Evolutionary conservation across 495 filamentous ascomycete species (phyloP).

Genomic region (Podospora pseudocomata): DNA sequence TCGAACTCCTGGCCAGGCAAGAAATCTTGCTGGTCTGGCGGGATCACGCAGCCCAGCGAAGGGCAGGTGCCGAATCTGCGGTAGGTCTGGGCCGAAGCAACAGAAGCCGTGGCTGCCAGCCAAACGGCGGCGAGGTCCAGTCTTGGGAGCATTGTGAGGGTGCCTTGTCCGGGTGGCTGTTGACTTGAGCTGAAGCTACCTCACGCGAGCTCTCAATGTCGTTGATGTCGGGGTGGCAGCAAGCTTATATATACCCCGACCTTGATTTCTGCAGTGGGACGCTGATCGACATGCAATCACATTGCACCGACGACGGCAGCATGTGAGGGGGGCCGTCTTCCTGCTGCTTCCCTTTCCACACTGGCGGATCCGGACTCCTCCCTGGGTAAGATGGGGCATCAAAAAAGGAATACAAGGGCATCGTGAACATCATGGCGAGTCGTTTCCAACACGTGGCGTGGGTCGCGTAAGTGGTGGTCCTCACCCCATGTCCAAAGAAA

Average conservation of each 20-base stretch:
- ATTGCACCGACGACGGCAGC: neutral
- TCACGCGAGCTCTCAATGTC: slow-evolving; percentile 3
- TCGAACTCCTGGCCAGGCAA: slow-evolving; percentile 72
- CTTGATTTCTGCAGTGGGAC: neutral
- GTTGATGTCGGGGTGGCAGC: neutral
- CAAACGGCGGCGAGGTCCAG: slow-evolving; percentile 26
- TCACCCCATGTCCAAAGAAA: neutral
- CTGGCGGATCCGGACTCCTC: neutral
- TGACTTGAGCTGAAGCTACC: slow-evolving; percentile 8
- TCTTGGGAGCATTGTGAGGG: slow-evolving; percentile 31
- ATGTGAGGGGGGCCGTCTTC: neutral
- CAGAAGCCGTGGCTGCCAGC: slow-evolving; percentile 35
- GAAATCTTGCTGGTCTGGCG: slow-evolving; percentile 74
- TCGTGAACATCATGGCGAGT: neutral
- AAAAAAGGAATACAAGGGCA: neutral
- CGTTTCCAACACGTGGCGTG: slow-evolving; percentile 1
- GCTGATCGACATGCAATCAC: neutral
- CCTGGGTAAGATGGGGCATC: neutral
- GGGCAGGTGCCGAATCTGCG: slow-evolving; percentile 68
- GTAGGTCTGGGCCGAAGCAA: slow-evolving; percentile 58
- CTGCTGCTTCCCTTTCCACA: neutral
- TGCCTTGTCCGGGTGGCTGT: neutral
- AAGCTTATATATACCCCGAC: slow-evolving; percentile 5
- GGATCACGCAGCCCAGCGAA: slow-evolving; percentile 67
- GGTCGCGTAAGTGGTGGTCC: neutral